phyloP scores from a whole-genome alignment of 352 stramenopile species.

The Lagenidium giganteum region DNA sequence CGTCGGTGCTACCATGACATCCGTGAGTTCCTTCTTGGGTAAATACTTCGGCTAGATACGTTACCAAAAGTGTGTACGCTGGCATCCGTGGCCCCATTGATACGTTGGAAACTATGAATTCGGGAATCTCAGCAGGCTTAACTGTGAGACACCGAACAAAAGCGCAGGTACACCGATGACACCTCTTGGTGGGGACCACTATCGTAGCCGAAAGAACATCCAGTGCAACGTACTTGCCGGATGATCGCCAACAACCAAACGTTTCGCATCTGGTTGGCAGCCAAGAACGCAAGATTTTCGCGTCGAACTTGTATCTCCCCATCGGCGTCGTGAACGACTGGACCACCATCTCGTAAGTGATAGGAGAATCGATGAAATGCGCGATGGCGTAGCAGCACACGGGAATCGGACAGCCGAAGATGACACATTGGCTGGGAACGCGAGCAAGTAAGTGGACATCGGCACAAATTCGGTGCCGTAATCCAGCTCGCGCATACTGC shows the following conservation, averaged over 20 bases:
- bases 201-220: no score
- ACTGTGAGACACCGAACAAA: not conserved
- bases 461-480: no score
- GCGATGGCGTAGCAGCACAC: constrained; percentile 15
- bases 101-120: no score
- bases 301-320: constrained; percentile 2
- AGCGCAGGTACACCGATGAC: constrained; percentile 5
- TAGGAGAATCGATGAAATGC: constrained; percentile 8
- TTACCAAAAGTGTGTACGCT: no score
- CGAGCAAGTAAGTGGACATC: constrained; percentile 3
- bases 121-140: no score
- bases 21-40: no score
- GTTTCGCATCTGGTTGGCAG: constrained; percentile 13
- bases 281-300: constrained; percentile 2
- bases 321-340: constrained; percentile 3
- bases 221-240: not conserved
- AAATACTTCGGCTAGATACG: no score
- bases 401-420: constrained; percentile 14
- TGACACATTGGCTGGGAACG: constrained; percentile 12
- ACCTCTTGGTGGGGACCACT: constrained; percentile 1
- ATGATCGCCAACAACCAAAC: constrained; percentile 7
- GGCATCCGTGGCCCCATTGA: no score
- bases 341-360: constrained; percentile 9
- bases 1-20: no score
- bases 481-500: no score